Conservation (phyloP, 352 stramenopile genomes). For the Globisporangium nunn region DNA sequence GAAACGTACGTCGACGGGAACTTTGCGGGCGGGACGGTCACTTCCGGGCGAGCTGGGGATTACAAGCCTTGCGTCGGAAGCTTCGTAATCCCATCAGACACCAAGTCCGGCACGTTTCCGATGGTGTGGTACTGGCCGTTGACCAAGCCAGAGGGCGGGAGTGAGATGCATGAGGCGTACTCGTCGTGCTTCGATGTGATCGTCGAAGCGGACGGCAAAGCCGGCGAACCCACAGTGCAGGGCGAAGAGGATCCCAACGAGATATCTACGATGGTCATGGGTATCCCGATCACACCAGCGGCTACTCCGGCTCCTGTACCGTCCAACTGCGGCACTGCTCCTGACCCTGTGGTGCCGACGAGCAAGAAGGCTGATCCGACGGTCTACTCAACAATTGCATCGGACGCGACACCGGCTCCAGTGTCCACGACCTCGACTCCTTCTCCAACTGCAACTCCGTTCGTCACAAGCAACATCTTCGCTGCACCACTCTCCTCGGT, state of each 20-base stretch:
- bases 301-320: background rate
- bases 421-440: background rate
- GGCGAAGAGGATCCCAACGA: background rate
- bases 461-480: constrained; percentile 3
- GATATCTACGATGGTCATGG: background rate
- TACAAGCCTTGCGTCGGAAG: constrained; percentile 51
- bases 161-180: constrained; percentile 24
- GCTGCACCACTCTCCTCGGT: constrained; percentile 3
- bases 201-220: background rate
- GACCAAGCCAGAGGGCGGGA: constrained; percentile 21
- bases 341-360: background rate
- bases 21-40: constrained; percentile 23
- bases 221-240: constrained; percentile 10
- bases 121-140: constrained; percentile 64
- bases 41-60: constrained; percentile 38
- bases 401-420: background rate
- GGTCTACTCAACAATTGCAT: background rate
- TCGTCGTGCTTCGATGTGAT: constrained; percentile 51
- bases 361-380: background rate
- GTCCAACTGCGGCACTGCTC: background rate
- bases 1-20: constrained; percentile 34
- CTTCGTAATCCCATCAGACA: constrained; percentile 40
- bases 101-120: constrained; percentile 41
- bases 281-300: background rate
- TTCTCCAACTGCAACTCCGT: constrained; percentile 1